Base-by-base conservation (phyloP, 768 basidiomycete genomes). In the Tricholomella constricta region DNA sequence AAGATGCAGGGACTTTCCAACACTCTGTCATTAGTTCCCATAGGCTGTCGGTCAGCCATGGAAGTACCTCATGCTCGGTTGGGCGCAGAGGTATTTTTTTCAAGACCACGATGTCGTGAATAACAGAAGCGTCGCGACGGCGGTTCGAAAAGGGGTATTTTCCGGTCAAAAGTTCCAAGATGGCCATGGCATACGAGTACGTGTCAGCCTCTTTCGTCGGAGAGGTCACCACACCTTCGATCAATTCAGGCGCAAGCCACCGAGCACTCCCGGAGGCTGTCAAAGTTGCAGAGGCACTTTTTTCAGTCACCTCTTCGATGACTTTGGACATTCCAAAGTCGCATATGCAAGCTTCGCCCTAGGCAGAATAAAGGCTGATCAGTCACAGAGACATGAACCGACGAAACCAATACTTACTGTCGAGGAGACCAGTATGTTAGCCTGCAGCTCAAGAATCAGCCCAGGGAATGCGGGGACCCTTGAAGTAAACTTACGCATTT, bases 251-350 rank as follows among this genome's bases (percentile, higher is more conserved):
- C 7, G 85, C 82, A 26, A 82, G 71, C 83, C 84, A 86, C 8
- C 85, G 77, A 31, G 80, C 73, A 50, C 77, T 77, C 9, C 75
- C 74, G 4, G 73, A 73, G n/a, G 68, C 66, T 1, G 81, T 79
- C 46, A 85, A 65, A 3, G 76, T 78, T n/a, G 69, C 62, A 23
- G 79, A 76, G 29, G 74, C 73, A 23, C 70, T 62, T 52, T 66
- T 77, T 51, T 81, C 81, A 1, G 81, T 78, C 25, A 85, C 74
- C 37, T 84, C 82, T 52, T 79, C 79, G 32, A 86, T 75, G 25
- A 84, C 70, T 60, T 81, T 83, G 15, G 84, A 79, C 69, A 85
- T 79, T 37, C 84, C 83, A 62, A 86, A 86, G 58, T 86, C 84
- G 54, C 80, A 81, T 12, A 86, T 79, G 27, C 79, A 72, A 22